A percentile compares a stretch with the other conserved stretches of the same genome.
phyloP scores from a whole-genome alignment of 495 filamentous ascomycete genomes.

The Mytilinidion resinicola region DNA sequence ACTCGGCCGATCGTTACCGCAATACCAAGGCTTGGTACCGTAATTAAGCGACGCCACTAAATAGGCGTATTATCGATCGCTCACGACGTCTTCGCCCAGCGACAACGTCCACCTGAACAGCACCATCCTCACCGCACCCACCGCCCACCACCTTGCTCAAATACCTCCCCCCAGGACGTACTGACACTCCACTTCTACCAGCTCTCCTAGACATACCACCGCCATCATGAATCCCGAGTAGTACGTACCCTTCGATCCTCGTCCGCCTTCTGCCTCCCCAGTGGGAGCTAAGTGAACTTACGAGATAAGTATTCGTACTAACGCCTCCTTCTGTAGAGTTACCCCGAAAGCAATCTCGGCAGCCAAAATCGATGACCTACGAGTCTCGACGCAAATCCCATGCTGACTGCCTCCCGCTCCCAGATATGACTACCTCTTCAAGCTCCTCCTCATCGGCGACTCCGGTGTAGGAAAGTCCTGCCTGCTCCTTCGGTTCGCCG shows the following conservation, averaged over 20 bases:
- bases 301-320: slow-evolving; percentile 6
- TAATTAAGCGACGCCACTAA: too few relatives aligned
- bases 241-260: slow-evolving; percentile 26
- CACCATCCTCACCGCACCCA: neutral
- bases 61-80: too few relatives aligned
- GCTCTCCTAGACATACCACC: neutral
- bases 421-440: slow-evolving; percentile 99
- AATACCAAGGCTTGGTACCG: too few relatives aligned
- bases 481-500: slow-evolving; percentile 91
- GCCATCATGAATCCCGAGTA: slow-evolving; percentile 34
- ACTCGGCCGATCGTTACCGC: too few relatives aligned
- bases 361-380: neutral
- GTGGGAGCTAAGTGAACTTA: neutral
- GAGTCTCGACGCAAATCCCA: neutral
- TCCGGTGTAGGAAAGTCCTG: slow-evolving; percentile 99
- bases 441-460: slow-evolving; percentile 99
- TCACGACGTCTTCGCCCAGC: neutral
- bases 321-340: slow-evolving; percentile 13
- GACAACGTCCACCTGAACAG: slow-evolving; percentile 1
- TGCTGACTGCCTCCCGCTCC: slow-evolving; percentile 1
- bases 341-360: neutral
- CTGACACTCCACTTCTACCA: neutral
- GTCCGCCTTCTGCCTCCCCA: slow-evolving; percentile 2
- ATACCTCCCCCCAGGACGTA: neutral
- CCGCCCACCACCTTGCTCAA: neutral